Evolutionary conservation across 1,284 basidiomycete genomes (phyloP).

Genomic region (Marasmius oreades): DNA sequence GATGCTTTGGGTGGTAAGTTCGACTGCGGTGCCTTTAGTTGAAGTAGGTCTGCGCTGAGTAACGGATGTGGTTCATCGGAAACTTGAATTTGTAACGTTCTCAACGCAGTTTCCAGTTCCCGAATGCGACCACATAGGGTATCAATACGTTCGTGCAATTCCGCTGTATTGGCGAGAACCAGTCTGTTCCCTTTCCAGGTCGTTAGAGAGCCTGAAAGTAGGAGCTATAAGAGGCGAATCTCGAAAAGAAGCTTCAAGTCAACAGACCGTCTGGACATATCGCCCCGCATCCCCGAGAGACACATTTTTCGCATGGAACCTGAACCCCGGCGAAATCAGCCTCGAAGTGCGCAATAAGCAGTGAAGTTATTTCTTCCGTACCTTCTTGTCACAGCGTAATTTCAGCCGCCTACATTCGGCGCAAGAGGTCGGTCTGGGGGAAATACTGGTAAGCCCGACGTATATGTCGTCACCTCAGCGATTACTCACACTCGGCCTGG

Average conservation of each 20-base stretch:
- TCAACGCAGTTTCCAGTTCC: conserved; percentile 56
- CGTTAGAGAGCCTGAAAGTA: conserved; percentile 45
- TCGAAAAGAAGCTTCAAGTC: neutral
- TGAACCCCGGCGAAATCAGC: too few relatives aligned
- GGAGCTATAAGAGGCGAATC: neutral
- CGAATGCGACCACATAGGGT: conserved; percentile 48
- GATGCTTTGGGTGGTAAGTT: neutral
- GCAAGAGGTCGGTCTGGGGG: conserved; percentile 52
- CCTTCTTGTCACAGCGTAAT: conserved; percentile 68
- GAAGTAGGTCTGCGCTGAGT: conserved; percentile 28
- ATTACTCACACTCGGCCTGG: conserved; percentile 9
- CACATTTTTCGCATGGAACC: conserved; percentile 72
- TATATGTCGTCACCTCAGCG: too few relatives aligned
- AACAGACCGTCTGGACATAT: conserved; percentile 66
- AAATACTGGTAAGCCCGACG: too few relatives aligned
- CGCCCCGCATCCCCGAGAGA: conserved; percentile 61
- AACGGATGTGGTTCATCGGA: conserved; percentile 46
- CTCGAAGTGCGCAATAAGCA: too few relatives aligned
- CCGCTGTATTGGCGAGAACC: conserved; percentile 60
- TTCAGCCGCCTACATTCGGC: conserved; percentile 74
- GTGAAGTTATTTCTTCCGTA: too few relatives aligned
- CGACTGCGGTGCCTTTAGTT: conserved; percentile 14
- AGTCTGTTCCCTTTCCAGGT: conserved; percentile 59
- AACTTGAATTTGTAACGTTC: conserved; percentile 41
- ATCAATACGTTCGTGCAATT: conserved; percentile 63